Base-by-base conservation (phyloP, 768 basidiomycete genomes). In the Suillus discolor region DNA sequence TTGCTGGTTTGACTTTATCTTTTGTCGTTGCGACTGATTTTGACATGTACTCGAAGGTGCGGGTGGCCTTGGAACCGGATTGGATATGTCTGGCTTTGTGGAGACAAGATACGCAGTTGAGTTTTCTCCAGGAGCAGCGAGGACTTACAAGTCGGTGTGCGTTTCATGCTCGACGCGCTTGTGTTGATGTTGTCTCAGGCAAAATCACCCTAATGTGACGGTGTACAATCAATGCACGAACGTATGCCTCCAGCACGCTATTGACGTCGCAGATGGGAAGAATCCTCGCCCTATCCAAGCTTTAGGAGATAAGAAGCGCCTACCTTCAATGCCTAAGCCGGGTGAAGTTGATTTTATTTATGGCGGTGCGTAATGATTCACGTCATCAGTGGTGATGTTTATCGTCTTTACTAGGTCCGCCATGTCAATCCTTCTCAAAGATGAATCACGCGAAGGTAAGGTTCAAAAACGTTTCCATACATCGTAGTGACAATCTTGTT, bases 211-310 rank as follows among this genome's bases (percentile, higher is more conserved):
- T 0, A 69, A 83, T 1, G 79, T 86, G 0, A 79, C 71, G 0
- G 89, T 93, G 0, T 91, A 87, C 66, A 89, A 88, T 64, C 85
- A 89, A 70, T 88, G 88, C 67, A 82, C 84, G 2, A 91, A 88
- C 70, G 60, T 79, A 4, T 79, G 91, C 13, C 78, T 93, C 3
- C 78, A 86, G 49, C 85, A 88, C 66, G 86, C 87, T 6, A 82
- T 90, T 12, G 81, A 84, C 55, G 72, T 75, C 13, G 70, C 75
- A 42, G 80, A 83, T 39, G 83, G 82, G 3, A 78, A 81, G 63
- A 70, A 79, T 2, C 78, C 81, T 3, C 55, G 67, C 25, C 78
- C 82, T 0, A 69, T 90, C 13, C 61, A 72, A 47, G 81, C 84
- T 3, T 77, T 82, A 23, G 77, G 82, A 68, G 76, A 78, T n/a